Evolutionary conservation across 225 moss, liverwort and hornwort genomes (phyloP).

Genomic region (Polytrichum commune): DNA sequence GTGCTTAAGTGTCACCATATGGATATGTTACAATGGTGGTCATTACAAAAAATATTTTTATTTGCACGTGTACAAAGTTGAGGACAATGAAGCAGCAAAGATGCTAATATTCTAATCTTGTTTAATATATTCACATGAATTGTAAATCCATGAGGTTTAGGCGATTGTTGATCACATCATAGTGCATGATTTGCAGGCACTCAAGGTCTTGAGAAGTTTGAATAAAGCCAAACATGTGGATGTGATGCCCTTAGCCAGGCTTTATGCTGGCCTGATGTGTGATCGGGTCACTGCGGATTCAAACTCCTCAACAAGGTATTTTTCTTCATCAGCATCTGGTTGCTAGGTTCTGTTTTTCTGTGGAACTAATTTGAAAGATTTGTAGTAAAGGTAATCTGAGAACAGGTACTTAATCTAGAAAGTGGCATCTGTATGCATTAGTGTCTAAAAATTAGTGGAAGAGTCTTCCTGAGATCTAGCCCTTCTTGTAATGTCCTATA

Average conservation of each 20-base stretch:
- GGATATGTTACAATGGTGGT: too few relatives aligned
- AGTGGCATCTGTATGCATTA: background rate
- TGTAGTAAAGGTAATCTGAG: too few relatives aligned
- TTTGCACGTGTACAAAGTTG: too few relatives aligned
- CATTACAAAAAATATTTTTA: too few relatives aligned
- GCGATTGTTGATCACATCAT: background rate
- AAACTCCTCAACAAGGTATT: constrained; percentile 48
- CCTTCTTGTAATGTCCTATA: too few relatives aligned
- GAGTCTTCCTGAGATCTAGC: background rate
- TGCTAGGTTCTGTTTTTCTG: too few relatives aligned
- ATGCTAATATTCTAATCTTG: too few relatives aligned
- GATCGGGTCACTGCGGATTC: constrained; percentile 55
- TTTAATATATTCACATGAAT: too few relatives aligned
- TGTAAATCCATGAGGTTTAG: too few relatives aligned
- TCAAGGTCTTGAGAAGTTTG: constrained; percentile 54
- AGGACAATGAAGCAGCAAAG: too few relatives aligned
- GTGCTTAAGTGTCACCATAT: too few relatives aligned
- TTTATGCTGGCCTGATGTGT: constrained; percentile 64
- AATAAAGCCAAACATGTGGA: constrained; percentile 56
- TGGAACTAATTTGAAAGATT: too few relatives aligned
- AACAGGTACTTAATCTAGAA: background rate
- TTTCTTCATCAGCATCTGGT: constrained; percentile 4
- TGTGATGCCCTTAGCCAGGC: constrained; percentile 54
- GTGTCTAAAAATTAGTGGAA: background rate
- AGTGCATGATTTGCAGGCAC: constrained; percentile 31